phyloP scores from a whole-genome alignment of 306 rosid species.

The Acacia melanoxylon region DNA sequence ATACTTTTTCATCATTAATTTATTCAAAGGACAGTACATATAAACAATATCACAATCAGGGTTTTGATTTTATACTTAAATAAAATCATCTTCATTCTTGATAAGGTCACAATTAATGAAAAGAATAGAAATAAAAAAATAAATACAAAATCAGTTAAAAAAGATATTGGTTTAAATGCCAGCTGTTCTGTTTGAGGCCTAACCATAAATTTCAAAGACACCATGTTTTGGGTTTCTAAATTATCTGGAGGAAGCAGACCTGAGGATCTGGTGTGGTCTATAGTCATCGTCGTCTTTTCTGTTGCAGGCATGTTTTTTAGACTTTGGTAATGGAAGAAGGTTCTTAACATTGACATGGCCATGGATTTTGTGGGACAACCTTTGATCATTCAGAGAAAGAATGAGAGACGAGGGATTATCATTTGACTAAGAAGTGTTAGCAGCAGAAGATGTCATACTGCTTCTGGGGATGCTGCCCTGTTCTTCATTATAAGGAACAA shows the following conservation, averaged over 20 bases:
- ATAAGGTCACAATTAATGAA: neutral
- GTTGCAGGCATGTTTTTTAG: conserved; percentile 21
- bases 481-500: conserved; percentile 44
- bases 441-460: conserved; percentile 52
- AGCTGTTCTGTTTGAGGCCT: neutral
- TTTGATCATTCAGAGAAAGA: conserved; percentile 42
- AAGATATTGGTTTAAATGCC: neutral
- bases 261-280: conserved; percentile 43
- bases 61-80: too few relatives aligned
- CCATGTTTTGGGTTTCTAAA: conserved; percentile 41
- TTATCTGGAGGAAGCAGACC: conserved; percentile 77
- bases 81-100: neutral
- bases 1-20: neutral
- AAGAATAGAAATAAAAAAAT: neutral
- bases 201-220: conserved; percentile 37
- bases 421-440: conserved; percentile 39
- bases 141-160: neutral
- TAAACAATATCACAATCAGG: neutral
- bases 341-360: conserved; percentile 37
- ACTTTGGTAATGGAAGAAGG: conserved; percentile 56
- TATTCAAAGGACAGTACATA: neutral
- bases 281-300: conserved; percentile 31
- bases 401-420: conserved; percentile 45
- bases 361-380: conserved; percentile 26
- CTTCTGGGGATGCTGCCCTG: conserved; percentile 33